Evolutionary conservation across 768 basidiomycete genomes (phyloP), one percentile per base, ranked within the genome.

Genomic region (Rhodotorula diobovata): DNA sequence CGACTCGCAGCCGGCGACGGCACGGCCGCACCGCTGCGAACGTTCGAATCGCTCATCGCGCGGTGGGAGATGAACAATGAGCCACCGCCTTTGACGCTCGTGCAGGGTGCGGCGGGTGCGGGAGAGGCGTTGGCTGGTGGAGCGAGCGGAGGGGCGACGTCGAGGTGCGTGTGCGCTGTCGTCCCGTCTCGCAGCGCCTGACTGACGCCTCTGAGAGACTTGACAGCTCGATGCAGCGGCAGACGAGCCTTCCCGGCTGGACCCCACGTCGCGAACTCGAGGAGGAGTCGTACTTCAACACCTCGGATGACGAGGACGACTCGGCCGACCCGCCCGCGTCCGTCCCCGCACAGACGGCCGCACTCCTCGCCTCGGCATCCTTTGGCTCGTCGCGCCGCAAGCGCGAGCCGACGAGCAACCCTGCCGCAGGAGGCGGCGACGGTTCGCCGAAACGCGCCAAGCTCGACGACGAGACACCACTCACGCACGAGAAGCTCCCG

Each of bases 201-300:
- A 11, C 54, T 55, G 54, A 55, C 32, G 6, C 32, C 4, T 37
- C 54, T 34, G 15, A 2, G 5, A 2, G 39, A 4, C 20, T 28
- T 20, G 4, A 16, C 58, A 59, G 58, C 41, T 51, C 63, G 16
- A 71, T 71, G 70, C 61, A 63, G 51, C 32, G 70, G 8, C 66
- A 76, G 78, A 35, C 75, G 74, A 53, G 79, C 77, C 77, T 79
- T 79, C 54, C 85, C 85, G 81, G 45, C 80, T 87, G 67, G 90
- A 91, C 73, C 16, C 46, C 63, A 18, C 45, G 67, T 30, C 67
- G 69, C 53, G 76, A 77, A 32, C 84, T 84, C 11, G 89, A 90
- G 71, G 94, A 98, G 79, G 94, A 98, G 79, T 86, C 89, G 69
- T 98, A 96, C 82, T 97, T 96, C 85, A 92, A 94, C 76, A 85